phyloP scores from a whole-genome alignment of 192 early-diverging fungal genomes.

The Rhizophlyctis rosea region DNA sequence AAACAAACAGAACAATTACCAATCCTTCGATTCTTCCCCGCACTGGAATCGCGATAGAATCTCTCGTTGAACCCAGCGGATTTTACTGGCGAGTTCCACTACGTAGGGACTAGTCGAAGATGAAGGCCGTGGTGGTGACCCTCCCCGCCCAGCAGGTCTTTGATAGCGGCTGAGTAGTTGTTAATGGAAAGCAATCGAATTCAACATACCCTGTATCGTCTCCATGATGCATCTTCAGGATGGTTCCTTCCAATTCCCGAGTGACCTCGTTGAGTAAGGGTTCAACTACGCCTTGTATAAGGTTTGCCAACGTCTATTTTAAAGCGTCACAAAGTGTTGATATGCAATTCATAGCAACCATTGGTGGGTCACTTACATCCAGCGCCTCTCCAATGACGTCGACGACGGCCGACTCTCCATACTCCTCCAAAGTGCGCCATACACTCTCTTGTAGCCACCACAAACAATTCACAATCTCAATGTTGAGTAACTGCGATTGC shows the following conservation, averaged over 20 bases:
- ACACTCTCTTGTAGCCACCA: slow-evolving; percentile 60
- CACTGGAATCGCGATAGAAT: slow-evolving; percentile 56
- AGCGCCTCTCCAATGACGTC: slow-evolving; percentile 19
- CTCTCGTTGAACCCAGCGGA: slow-evolving; percentile 58
- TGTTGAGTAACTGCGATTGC: slow-evolving; percentile 47
- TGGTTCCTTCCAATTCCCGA: slow-evolving; percentile 49
- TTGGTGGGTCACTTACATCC: background rate
- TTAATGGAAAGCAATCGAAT: background rate
- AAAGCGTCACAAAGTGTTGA: background rate
- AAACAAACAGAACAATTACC: slow-evolving; percentile 33
- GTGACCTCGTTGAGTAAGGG: slow-evolving; percentile 50
- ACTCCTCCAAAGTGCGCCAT: slow-evolving; percentile 60
- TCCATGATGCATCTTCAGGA: slow-evolving; percentile 65
- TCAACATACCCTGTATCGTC: slow-evolving; percentile 49
- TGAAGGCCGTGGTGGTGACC: no score
- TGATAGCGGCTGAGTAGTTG: no score
- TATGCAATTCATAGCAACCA: slow-evolving; percentile 21
- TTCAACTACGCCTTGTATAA: slow-evolving; percentile 55
- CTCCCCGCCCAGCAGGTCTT: no score
- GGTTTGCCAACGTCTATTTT: slow-evolving; percentile 42
- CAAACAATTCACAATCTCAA: slow-evolving; percentile 60
- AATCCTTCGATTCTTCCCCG: slow-evolving; percentile 57
- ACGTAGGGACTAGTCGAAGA: slow-evolving; percentile 54
- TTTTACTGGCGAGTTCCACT: slow-evolving; percentile 51
- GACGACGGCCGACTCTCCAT: slow-evolving; percentile 38